A percentile compares a stretch with the other conserved stretches of the same genome.
Conservation (phyloP, 2,329 filamentous ascomycete species). For the Diaporthe destruens region DNA sequence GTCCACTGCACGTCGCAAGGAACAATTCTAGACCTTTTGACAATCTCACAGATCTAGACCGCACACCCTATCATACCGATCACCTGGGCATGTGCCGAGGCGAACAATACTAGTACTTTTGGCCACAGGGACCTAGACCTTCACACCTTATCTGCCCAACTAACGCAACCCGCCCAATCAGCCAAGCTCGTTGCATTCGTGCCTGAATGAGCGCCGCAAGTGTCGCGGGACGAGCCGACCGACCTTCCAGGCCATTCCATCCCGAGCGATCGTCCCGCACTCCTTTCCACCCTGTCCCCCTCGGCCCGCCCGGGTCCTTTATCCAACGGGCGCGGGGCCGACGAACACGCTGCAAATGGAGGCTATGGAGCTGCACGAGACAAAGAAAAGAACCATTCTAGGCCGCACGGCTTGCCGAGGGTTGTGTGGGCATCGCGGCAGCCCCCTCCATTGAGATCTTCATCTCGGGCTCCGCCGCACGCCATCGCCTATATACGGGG, state of each 20-base stretch:
- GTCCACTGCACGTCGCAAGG: not conserved
- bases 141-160: too few relatives aligned
- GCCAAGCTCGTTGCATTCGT: too few relatives aligned
- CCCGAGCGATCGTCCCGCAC: constrained; percentile 16
- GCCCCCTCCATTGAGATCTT: constrained; percentile 27
- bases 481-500: not conserved
- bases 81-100: too few relatives aligned
- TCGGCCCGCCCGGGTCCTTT: not conserved
- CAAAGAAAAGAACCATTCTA: not conserved
- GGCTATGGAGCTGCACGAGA: not conserved
- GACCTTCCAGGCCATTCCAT: not conserved
- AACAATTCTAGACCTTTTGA: not conserved
- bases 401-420: constrained; percentile 25
- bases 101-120: too few relatives aligned
- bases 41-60: not conserved
- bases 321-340: not conserved
- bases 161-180: too few relatives aligned
- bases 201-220: too few relatives aligned
- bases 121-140: too few relatives aligned
- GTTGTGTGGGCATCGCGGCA: not conserved
- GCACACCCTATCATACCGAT: not conserved
- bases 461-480: constrained; percentile 22
- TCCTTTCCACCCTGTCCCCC: not conserved
- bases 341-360: not conserved
- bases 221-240: constrained; percentile 17